Evolutionary conservation across 2,329 filamentous ascomycete genomes (phyloP).

Genomic region (Furcasterigmium sp.): DNA sequence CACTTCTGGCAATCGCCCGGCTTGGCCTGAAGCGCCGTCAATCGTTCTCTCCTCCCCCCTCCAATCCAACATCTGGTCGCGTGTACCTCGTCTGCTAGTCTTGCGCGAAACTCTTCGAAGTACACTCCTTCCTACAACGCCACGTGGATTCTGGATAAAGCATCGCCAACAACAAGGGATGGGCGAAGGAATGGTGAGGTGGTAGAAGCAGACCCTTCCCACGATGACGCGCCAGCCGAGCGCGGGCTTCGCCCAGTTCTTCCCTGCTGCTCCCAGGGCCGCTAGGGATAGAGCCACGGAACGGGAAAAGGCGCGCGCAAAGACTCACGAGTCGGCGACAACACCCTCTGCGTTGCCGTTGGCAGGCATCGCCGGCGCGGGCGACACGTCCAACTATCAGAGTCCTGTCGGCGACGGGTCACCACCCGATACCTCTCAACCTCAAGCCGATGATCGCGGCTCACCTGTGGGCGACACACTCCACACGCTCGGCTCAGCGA

Average conservation of each 20-base stretch:
- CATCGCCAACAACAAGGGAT: slow-evolving; percentile 30
- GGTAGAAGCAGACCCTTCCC: slow-evolving; percentile 44
- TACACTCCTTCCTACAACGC: slow-evolving; percentile 15
- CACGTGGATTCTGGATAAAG: slow-evolving; percentile 27
- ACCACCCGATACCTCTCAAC: slow-evolving; percentile 28
- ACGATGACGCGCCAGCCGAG: slow-evolving; percentile 73
- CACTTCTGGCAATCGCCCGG: background rate
- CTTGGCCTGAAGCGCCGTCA: background rate
- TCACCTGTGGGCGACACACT: slow-evolving; percentile 59
- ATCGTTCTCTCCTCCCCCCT: background rate
- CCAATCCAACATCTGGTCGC: slow-evolving; percentile 24
- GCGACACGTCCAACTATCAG: slow-evolving; percentile 7
- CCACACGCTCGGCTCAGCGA: slow-evolving; percentile 66
- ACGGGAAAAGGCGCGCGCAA: slow-evolving; percentile 54
- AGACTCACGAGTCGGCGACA: slow-evolving; percentile 28
- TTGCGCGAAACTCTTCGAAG: slow-evolving; percentile 1
- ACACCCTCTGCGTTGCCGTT: slow-evolving; percentile 14
- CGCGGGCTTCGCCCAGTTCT: slow-evolving; percentile 82
- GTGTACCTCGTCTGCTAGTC: slow-evolving; percentile 25
- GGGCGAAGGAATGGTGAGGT: slow-evolving; percentile 47
- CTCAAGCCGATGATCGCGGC: slow-evolving; percentile 50
- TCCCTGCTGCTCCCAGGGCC: slow-evolving; percentile 70
- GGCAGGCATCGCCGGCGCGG: slow-evolving; percentile 17
- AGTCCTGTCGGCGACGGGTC: slow-evolving; percentile 9
- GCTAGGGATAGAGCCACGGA: slow-evolving; percentile 54